These are phyloP conservation scores for Malus orientalis DNA, from an alignment of 306 rosid species.

Conservation along the genomic window DNA sequence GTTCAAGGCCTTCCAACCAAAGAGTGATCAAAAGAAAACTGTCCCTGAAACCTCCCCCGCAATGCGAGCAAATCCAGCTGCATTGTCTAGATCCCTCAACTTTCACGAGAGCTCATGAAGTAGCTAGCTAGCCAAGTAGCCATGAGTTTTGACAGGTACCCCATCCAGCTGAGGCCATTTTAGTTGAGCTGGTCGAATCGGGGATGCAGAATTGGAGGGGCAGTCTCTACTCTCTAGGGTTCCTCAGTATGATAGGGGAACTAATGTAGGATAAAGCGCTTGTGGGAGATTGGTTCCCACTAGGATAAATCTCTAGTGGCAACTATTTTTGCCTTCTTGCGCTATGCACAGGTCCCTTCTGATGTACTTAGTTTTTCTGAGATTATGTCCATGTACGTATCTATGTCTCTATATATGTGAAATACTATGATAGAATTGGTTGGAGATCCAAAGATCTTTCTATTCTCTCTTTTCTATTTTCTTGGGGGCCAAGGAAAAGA, in stretches of 20 bases:
- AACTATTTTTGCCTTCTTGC: conserved; percentile 37
- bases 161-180: conserved; percentile 21
- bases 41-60: conserved; percentile 42
- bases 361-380: conserved; percentile 41
- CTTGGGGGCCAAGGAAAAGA: background rate
- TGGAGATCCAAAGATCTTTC: conserved; percentile 22
- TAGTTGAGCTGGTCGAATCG: conserved; percentile 17
- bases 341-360: conserved; percentile 30
- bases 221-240: conserved; percentile 22
- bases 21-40: conserved; percentile 33
- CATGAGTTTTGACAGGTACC: conserved; percentile 25
- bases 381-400: conserved; percentile 36
- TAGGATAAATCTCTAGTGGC: conserved; percentile 19
- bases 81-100: conserved; percentile 70
- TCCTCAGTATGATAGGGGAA: conserved; percentile 23
- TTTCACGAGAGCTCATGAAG: conserved; percentile 63
- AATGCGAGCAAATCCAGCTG: conserved; percentile 84
- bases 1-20: conserved; percentile 68
- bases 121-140: background rate
- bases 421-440: conserved; percentile 24
- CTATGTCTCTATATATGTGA: conserved; percentile 25
- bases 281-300: no score
- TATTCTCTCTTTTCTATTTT: background rate
- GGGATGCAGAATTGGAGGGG: conserved; percentile 5
- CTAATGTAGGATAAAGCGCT: conserved; percentile 24